Evolutionary conservation across 495 filamentous ascomycete genomes (phyloP), one percentile per base, ranked within the genome.

Genomic region (Neurospora intermedia): DNA sequence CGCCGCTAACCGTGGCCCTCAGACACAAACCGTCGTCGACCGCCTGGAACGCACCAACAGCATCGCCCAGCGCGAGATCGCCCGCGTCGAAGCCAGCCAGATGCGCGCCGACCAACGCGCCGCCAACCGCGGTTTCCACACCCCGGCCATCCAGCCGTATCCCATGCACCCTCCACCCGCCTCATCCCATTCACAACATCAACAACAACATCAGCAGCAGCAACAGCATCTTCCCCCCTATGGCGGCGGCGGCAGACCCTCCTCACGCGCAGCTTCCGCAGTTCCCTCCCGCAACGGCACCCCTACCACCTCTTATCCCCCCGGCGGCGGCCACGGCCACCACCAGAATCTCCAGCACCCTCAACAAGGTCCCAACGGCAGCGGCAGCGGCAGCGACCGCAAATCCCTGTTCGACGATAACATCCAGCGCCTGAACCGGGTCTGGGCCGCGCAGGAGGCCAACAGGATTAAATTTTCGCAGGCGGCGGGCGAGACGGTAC

Each of bases 401-500:
- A 79, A 76, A 69, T 70, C 76, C 7, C 71, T 77, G 41, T 86
- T 86, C 74, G 72, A 83, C 46, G 81, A 85, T 39, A 81, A 85
- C 42, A 70, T 85, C 9, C 76, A 81, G 38, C 80, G 83, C 20
- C 80, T 87, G 70, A 81, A 86, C 74, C 81, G 81, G 43, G 81
- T 87, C 0, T 87, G 85, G 85, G 80, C 75, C 1, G 74, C 80
- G 15, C 84, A 87, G 73, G 85, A 87, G 73, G 78, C 78, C n/a
- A 80, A 79, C 70, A 77, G 84, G 4, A 75, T 80, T 48, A 79
- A 78, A 23, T 62, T 31, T 0, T 73, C 80, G 11, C 84, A 87
- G 73, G 85, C 86, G 72, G 79, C 78, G 10, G 79, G 78, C 70
- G 77, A 84, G 4, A 75, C 80, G 38, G 77, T 78, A 23, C 81